Evolutionary conservation across 441 rosid species (phyloP).

Genomic region (Hura crepitans): DNA sequence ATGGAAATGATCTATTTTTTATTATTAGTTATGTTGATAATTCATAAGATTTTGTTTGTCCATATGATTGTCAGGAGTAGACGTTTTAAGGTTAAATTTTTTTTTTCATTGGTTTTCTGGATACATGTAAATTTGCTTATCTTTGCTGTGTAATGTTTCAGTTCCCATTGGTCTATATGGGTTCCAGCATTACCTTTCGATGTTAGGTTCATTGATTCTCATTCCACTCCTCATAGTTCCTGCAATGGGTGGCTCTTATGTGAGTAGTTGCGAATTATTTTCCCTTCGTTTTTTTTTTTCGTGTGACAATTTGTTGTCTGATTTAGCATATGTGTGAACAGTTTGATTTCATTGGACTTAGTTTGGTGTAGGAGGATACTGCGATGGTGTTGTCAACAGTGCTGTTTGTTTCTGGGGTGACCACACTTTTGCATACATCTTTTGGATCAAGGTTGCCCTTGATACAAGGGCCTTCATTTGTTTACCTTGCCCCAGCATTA

Average conservation of each 20-base stretch:
- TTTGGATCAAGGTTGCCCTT: slow-evolving; percentile 93
- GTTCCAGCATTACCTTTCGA: slow-evolving; percentile 87
- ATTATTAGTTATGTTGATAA: slow-evolving; percentile 1
- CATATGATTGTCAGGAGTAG: not conserved
- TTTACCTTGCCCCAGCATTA: slow-evolving; percentile 84
- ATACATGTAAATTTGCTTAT: slow-evolving; percentile 19
- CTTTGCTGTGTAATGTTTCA: slow-evolving; percentile 33
- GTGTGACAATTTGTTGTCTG: slow-evolving; percentile 11
- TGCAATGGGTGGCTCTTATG: slow-evolving; percentile 94
- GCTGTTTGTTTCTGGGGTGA: slow-evolving; percentile 81
- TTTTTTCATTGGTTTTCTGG: slow-evolving; percentile 9
- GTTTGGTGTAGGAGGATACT: slow-evolving; percentile 76
- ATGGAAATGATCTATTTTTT: not conserved
- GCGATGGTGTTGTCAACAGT: slow-evolving; percentile 78
- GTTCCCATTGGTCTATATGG: slow-evolving; percentile 94
- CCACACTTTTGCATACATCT: slow-evolving; percentile 79
- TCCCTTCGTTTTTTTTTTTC: slow-evolving; percentile 6
- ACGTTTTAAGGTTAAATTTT: not conserved
- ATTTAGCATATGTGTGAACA: not conserved
- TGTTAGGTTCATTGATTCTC: slow-evolving; percentile 82
- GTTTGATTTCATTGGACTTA: slow-evolving; percentile 39
- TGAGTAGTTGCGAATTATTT: slow-evolving; percentile 42
- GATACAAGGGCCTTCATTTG: slow-evolving; percentile 93
- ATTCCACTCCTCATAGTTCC: slow-evolving; percentile 93
- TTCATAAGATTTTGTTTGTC: not conserved